These are phyloP conservation scores for Ogataea nonfermentans DNA, from an alignment of 805 yeast species.

Conservation along the genomic window DNA sequence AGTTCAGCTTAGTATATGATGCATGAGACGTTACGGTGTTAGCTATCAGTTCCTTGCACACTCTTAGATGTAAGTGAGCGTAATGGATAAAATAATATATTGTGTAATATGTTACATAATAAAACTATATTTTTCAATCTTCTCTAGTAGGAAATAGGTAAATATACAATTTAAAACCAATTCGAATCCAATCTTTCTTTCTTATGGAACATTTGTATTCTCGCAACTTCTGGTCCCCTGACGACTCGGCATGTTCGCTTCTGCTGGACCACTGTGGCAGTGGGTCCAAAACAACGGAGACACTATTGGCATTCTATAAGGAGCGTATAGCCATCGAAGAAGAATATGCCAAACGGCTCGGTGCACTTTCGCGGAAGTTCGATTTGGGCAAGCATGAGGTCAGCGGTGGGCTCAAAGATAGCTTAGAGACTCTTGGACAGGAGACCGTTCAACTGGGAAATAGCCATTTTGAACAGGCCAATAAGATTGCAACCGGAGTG, in stretches of 20 bases:
- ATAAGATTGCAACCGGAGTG: constrained; percentile 49
- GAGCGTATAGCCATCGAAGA: constrained; percentile 66
- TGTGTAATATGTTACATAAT: constrained; percentile 3
- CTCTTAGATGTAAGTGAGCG: constrained; percentile 11
- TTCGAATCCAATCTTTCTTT: constrained; percentile 6
- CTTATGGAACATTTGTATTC: constrained; percentile 22
- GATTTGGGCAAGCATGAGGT: constrained; percentile 36
- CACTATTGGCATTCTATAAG: constrained; percentile 46
- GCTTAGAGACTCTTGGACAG: constrained; percentile 54
- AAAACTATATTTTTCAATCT: neutral
- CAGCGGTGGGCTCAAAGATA: constrained; percentile 55
- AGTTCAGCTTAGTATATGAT: constrained; percentile 29
- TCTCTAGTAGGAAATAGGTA: constrained; percentile 7
- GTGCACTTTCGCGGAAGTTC: constrained; percentile 45
- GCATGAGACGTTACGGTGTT: constrained; percentile 56
- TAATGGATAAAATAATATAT: constrained; percentile 6
- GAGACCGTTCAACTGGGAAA: constrained; percentile 61
- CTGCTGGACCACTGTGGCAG: constrained; percentile 57
- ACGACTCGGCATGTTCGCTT: constrained; percentile 56
- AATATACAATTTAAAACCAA: constrained; percentile 8
- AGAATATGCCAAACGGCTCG: constrained; percentile 62
- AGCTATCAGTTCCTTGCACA: constrained; percentile 50
- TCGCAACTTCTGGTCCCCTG: constrained; percentile 47
- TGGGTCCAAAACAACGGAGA: constrained; percentile 57
- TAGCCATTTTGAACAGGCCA: constrained; percentile 52